A percentile compares a stretch with the other conserved stretches of the same genome.
Evolutionary conservation across 176 grass and related monocot genomes (phyloP).

Genomic region (Lolium rigidum): DNA sequence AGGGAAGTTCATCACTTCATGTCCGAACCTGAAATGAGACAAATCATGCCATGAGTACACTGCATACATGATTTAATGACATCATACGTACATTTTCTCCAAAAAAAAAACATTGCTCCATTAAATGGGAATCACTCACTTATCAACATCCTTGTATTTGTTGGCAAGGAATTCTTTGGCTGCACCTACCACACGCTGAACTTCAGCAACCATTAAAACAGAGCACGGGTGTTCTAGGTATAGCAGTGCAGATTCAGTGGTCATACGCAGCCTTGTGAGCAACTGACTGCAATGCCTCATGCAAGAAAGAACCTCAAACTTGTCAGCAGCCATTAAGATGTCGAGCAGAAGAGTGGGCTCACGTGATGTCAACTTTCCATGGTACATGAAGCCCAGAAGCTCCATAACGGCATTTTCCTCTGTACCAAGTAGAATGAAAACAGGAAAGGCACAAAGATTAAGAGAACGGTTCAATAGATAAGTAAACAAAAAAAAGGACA

Average conservation of each 20-base stretch:
- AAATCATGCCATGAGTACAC: slow-evolving; percentile 20
- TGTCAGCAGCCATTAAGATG: slow-evolving; percentile 89
- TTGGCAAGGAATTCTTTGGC: slow-evolving; percentile 63
- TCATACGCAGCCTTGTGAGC: slow-evolving; percentile 80
- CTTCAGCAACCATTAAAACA: slow-evolving; percentile 51
- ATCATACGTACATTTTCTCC: neutral
- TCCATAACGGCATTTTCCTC: slow-evolving; percentile 90
- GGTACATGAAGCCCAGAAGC: slow-evolving; percentile 87
- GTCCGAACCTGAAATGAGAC: slow-evolving; percentile 65
- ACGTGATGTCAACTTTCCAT: slow-evolving; percentile 73
- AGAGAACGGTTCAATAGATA: neutral
- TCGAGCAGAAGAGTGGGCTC: slow-evolving; percentile 70
- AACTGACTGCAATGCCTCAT: slow-evolving; percentile 91
- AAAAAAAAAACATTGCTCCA: neutral
- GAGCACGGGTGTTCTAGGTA: slow-evolving; percentile 72
- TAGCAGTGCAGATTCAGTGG: slow-evolving; percentile 81
- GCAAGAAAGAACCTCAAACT: slow-evolving; percentile 95
- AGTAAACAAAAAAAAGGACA: neutral
- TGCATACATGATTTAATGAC: neutral
- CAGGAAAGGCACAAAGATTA: neutral
- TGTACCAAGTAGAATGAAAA: slow-evolving; percentile 56
- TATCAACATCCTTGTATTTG: slow-evolving; percentile 59
- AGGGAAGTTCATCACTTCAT: slow-evolving; percentile 76
- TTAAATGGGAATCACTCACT: slow-evolving; percentile 39
- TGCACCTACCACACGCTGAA: slow-evolving; percentile 50